Percentiles rank a stretch among this genome's conserved stretches.
Conservation (phyloP, 2,329 filamentous ascomycete species). For the Plenodomus lindquistii region DNA sequence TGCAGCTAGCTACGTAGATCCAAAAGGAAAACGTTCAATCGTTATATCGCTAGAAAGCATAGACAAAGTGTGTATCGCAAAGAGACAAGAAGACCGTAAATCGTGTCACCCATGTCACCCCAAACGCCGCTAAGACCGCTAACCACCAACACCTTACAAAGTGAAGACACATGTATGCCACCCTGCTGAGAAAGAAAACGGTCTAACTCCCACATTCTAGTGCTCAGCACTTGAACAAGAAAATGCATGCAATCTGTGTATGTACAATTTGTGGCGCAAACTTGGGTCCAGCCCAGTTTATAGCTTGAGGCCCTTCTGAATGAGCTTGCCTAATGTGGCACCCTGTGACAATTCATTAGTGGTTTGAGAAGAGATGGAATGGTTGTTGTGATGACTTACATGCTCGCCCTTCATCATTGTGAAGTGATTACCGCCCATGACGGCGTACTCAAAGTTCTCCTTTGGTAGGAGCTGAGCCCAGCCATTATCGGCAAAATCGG, state of each 20-base stretch:
- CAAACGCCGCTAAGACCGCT: background rate
- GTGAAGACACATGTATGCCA: background rate
- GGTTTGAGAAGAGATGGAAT: background rate
- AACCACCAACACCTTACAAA: background rate
- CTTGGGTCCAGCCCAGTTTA: slow-evolving; percentile 13
- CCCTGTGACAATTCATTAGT: slow-evolving; percentile 39
- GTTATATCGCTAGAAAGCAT: too few relatives aligned
- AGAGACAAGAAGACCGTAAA: background rate
- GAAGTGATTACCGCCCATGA: slow-evolving; percentile 76
- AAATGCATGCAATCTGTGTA: slow-evolving; percentile 34
- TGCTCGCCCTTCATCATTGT: slow-evolving; percentile 71
- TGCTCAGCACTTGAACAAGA: slow-evolving; percentile 40
- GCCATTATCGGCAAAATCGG: slow-evolving; percentile 70
- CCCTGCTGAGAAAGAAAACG: background rate
- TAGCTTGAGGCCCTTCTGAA: slow-evolving; percentile 48
- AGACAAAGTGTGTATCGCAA: background rate
- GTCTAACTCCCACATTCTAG: slow-evolving; percentile 29
- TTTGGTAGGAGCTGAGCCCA: slow-evolving; percentile 69
- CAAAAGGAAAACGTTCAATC: too few relatives aligned
- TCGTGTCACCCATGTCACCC: background rate
- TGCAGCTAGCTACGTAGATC: background rate
- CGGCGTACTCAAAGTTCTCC: slow-evolving; percentile 64
- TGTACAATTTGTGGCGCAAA: slow-evolving; percentile 19
- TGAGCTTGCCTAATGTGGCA: slow-evolving; percentile 48
- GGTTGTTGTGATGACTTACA: slow-evolving; percentile 40